Evolutionary conservation across 1,284 basidiomycete genomes (phyloP), one percentile per base, ranked within the genome.

Genomic region (Wolfiporia cocos): DNA sequence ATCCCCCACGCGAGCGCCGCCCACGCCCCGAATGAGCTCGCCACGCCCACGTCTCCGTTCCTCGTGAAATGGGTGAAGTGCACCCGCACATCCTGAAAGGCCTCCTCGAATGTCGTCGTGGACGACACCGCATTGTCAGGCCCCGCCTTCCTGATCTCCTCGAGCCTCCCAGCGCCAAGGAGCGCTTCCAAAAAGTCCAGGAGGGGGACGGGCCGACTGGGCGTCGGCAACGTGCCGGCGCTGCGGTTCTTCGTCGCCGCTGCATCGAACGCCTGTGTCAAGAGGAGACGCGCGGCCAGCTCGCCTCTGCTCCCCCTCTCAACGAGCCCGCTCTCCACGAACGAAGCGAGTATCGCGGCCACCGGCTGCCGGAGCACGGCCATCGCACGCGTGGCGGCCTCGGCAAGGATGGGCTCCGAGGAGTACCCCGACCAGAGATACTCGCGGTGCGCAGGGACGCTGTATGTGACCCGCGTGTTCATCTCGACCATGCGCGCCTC

Each of bases 31-130:
- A 21, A 5, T 5, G 29, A 17, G n/a, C 17, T 30, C 14, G 37
- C 10, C 4, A 19, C 11, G 17, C 21, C 9, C n/a, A 41, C 37
- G 22, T 41, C 35, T 3, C 12, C 47, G 15, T 15, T 5, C 23
- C 26, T 30, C n/a, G 20, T 43, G 30, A 37, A 48, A 22, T 48
- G 47, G 6, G 43, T 42, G 43, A 44, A 48, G 7, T 37, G 47
- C 12, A 48, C 34, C 7, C 30, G 24, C 11, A 39, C 43, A 14
- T 39, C n/a, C n/a, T 31, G 21, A 40, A 48, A 45, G 14, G 31
- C 39, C 29, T 45, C 39, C 12, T 17, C 17, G 12, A 48, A 31
- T 19, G 33, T 45, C n/a, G 11, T 20, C 9, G 29, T 21, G 3
- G 5, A 14, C 2, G 10, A 14, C 14, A 14, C 26, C 3, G 9